Conservation (phyloP, 2,329 filamentous ascomycete species). For the Lasiodiplodia sp. region DNA sequence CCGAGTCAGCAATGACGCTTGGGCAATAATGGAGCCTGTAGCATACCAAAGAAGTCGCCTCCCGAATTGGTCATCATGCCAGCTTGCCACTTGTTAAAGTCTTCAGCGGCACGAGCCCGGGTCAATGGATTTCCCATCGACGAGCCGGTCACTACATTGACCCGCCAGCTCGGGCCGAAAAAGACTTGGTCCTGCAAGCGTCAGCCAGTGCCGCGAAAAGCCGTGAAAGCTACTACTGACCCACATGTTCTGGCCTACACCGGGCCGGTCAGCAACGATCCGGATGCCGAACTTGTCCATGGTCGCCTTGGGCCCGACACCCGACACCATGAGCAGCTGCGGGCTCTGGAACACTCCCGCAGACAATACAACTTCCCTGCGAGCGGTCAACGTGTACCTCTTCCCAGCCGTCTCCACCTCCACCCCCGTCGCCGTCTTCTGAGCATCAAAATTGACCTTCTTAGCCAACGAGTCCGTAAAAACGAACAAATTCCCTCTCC, state of each 20-base stretch:
- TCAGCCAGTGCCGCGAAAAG: too few relatives aligned
- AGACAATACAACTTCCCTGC: slow-evolving; percentile 54
- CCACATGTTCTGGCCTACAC: slow-evolving; percentile 36
- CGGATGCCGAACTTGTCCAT: slow-evolving; percentile 38
- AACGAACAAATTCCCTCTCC: slow-evolving; percentile 32
- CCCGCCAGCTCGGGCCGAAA: slow-evolving; percentile 36
- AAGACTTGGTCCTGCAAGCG: slow-evolving; percentile 32
- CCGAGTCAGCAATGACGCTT: slow-evolving; percentile 39
- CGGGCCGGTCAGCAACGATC: slow-evolving; percentile 34
- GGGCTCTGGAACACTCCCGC: slow-evolving; percentile 53
- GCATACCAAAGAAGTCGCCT: slow-evolving; percentile 47
- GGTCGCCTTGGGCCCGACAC: slow-evolving; percentile 43
- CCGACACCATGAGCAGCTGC: slow-evolving; percentile 51
- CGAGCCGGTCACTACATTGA: slow-evolving; percentile 34
- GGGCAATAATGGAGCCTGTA: too few relatives aligned
- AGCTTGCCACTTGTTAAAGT: not conserved
- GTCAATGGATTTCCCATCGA: slow-evolving; percentile 20
- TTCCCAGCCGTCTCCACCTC: slow-evolving; percentile 30
- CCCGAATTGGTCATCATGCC: slow-evolving; percentile 36
- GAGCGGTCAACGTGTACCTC: slow-evolving; percentile 37
- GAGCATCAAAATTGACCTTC: slow-evolving; percentile 36
- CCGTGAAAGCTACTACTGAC: too few relatives aligned
- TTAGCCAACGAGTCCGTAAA: slow-evolving; percentile 3
- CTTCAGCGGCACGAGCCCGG: slow-evolving; percentile 29
- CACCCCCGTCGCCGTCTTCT: slow-evolving; percentile 38